A percentile compares a stretch with the other conserved stretches of the same genome.
Conservation (phyloP, 768 basidiomycete genomes). For the Boletus vermiculosoides region DNA sequence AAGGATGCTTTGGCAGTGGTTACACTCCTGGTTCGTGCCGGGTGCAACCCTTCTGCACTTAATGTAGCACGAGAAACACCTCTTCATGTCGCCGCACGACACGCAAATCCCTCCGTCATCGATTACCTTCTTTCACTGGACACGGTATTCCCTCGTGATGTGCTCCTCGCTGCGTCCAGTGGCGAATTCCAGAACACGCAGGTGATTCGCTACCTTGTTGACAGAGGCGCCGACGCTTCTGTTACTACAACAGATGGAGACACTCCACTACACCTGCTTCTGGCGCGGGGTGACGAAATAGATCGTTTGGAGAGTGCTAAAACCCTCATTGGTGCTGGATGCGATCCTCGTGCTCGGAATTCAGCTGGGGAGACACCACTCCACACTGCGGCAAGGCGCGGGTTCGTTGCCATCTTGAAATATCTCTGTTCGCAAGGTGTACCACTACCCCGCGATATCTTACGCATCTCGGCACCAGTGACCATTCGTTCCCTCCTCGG, state of each 20-base stretch:
- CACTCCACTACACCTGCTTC: not conserved
- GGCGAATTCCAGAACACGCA: not conserved
- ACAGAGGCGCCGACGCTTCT: not conserved
- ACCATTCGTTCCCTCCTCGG: not conserved
- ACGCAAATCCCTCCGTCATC: not conserved
- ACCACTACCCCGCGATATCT: not conserved
- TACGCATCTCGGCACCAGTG: not conserved
- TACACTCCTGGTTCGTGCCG: not conserved
- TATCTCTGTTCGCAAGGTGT: not conserved
- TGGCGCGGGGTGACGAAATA: rapidly evolving
- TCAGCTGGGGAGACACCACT: not conserved
- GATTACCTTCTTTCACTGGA: not conserved
- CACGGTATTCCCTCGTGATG: not conserved
- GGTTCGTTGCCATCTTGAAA: not conserved
- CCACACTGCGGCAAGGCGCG: not conserved
- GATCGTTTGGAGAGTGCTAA: not conserved
- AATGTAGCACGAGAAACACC: not conserved
- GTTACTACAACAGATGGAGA: not conserved
- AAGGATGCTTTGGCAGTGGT: not conserved
- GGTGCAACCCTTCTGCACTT: not conserved
- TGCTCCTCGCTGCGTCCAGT: not conserved
- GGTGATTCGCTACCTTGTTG: not conserved
- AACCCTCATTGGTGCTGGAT: conserved; percentile 6
- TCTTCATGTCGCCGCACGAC: not conserved
- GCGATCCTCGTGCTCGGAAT: not conserved